phyloP scores from a whole-genome alignment of 768 basidiomycete genomes.

The Suillus decipiens region DNA sequence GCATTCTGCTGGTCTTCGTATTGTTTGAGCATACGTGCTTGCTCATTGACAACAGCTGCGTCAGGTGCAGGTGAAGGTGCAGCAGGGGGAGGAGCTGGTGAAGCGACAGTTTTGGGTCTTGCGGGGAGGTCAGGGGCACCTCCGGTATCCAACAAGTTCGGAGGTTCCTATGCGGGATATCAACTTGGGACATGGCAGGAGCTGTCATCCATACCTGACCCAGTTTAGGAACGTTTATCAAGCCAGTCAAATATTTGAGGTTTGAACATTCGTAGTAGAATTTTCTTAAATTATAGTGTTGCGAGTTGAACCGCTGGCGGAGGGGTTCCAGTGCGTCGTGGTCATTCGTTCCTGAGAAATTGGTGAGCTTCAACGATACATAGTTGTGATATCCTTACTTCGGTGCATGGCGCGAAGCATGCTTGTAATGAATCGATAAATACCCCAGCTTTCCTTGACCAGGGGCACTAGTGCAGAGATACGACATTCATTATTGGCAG shows the following conservation, averaged over 20 bases:
- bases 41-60: conserved; percentile 77
- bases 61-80: conserved; percentile 73
- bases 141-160: conserved; percentile 86
- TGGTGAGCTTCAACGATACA: conserved; percentile 10
- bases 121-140: conserved; percentile 86
- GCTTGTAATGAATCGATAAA: conserved; percentile 97
- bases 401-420: conserved; percentile 98
- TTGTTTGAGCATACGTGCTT: conserved; percentile 91
- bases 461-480: conserved; percentile 95
- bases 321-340: conserved; percentile 88
- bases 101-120: conserved; percentile 61
- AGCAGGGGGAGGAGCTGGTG: conserved; percentile 67
- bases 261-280: conserved; percentile 99
- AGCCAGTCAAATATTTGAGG: conserved; percentile 93
- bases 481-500: conserved; percentile 94
- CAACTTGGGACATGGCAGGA: conserved; percentile 1
- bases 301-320: conserved; percentile 81
- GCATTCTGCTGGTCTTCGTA: conserved; percentile 96
- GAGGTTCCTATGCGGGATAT: conserved; percentile 72
- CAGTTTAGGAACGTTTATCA: conserved; percentile 98
- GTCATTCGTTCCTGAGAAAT: conserved; percentile 76
- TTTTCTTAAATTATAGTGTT: conserved; percentile 91
- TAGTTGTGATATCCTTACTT: conserved; percentile 48
- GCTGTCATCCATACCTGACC: conserved; percentile 59
- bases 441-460: conserved; percentile 99